phyloP scores from a whole-genome alignment of 1,284 basidiomycete genomes.

The Bjerkandera adusta region DNA sequence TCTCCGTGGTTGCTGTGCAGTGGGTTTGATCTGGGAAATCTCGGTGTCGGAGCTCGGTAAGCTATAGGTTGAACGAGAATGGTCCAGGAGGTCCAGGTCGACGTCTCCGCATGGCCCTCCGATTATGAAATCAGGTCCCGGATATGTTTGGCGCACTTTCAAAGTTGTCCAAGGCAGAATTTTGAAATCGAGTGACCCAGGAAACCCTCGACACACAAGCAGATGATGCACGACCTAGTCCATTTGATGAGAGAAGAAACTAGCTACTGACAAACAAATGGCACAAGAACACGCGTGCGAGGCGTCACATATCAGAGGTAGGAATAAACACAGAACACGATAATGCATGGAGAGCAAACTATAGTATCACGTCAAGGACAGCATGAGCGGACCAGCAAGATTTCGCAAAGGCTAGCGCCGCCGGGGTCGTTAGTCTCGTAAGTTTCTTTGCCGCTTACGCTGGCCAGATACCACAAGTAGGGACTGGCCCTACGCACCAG shows the following conservation, averaged over 20 bases:
- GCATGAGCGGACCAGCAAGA: conserved; percentile 11
- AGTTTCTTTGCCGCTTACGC: conserved; percentile 17
- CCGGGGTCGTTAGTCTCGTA: conserved; percentile 14
- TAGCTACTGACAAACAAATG: conserved; percentile 22
- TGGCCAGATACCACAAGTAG: conserved; percentile 18
- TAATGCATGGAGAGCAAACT: neutral
- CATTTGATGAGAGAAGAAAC: conserved; percentile 20
- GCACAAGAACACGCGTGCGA: conserved; percentile 9
- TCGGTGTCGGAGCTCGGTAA: no score
- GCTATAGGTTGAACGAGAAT: no score
- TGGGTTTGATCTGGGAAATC: no score
- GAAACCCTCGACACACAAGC: no score
- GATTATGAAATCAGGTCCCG: no score
- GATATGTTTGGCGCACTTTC: no score
- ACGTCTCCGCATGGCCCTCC: no score
- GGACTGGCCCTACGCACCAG: conserved; percentile 25
- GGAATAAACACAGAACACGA: conserved; percentile 3
- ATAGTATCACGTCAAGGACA: conserved; percentile 12
- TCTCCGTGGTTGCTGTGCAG: no score
- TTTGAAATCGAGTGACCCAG: no score
- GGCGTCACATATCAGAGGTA: neutral
- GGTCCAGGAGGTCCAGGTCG: no score
- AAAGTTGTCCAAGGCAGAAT: no score
- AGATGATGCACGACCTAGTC: conserved; percentile 23
- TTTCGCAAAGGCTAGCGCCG: conserved; percentile 16